A percentile compares a stretch with the other conserved stretches of the same genome.
phyloP scores from a whole-genome alignment of 176 grass and related monocot genomes.

The Bonia amplexicaulis region DNA sequence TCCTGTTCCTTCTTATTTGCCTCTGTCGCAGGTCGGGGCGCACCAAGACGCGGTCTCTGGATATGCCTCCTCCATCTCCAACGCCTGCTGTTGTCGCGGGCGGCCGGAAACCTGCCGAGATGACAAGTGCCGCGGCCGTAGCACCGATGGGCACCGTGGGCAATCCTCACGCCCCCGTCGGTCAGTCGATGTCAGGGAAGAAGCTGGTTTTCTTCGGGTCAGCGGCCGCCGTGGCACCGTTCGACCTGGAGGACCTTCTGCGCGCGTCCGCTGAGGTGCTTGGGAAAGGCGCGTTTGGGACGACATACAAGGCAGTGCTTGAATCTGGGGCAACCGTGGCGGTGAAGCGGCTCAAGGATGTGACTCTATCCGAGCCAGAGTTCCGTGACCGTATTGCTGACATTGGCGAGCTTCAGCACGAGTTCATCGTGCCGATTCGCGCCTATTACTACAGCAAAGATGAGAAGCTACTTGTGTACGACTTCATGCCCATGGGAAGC shows the following conservation, averaged over 20 bases:
- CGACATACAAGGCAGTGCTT: constrained; percentile 65
- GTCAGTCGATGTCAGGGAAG: constrained; percentile 44
- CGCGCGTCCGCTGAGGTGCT: constrained; percentile 68
- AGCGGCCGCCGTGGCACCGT: constrained; percentile 29
- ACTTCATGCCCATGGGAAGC: constrained; percentile 77
- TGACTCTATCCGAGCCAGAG: constrained; percentile 53
- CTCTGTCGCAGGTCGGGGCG: constrained; percentile 39
- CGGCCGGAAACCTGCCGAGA: constrained; percentile 27
- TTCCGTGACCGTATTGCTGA: constrained; percentile 51
- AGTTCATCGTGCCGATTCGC: constrained; percentile 63
- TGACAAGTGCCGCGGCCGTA: neutral
- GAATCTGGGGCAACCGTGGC: constrained; percentile 59
- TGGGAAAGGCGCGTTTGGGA: constrained; percentile 77
- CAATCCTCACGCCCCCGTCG: constrained; percentile 4
- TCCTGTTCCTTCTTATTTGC: constrained; percentile 46
- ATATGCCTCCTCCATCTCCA: constrained; percentile 4
- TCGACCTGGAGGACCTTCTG: constrained; percentile 64
- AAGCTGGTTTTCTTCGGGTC: constrained; percentile 63
- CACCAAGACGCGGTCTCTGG: constrained; percentile 42
- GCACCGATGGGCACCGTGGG: constrained; percentile 26
- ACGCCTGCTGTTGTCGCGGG: neutral
- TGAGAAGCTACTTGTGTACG: constrained; percentile 78
- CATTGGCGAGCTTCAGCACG: constrained; percentile 54
- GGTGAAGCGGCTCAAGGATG: constrained; percentile 73
- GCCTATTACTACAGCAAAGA: constrained; percentile 92